Conservation (phyloP, 2,329 filamentous ascomycete species). For the Exophiala oligosperma region DNA sequence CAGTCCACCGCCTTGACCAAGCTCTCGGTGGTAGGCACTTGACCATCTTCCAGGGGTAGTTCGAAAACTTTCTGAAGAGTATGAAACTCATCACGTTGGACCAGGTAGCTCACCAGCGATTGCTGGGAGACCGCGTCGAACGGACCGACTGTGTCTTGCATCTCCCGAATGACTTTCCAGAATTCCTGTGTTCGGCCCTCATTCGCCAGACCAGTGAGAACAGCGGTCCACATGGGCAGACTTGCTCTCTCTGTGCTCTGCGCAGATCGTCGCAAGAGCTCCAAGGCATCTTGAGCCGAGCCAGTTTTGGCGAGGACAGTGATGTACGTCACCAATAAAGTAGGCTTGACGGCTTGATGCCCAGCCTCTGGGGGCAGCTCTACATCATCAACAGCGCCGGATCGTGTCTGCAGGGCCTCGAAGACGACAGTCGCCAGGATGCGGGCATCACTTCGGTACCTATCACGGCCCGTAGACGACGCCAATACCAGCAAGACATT, state of each 20-base stretch:
- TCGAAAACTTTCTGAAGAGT: slow-evolving; percentile 69
- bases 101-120: slow-evolving; percentile 63
- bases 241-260: slow-evolving; percentile 32
- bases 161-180: slow-evolving; percentile 25
- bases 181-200: slow-evolving; percentile 47
- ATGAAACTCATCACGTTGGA: slow-evolving; percentile 56
- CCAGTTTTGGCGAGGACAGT: slow-evolving; percentile 56
- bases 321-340: slow-evolving; percentile 43
- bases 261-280: slow-evolving; percentile 46
- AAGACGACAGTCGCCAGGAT: slow-evolving; percentile 24
- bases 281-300: slow-evolving; percentile 54
- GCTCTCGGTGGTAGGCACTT: slow-evolving; percentile 46
- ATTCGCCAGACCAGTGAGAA: slow-evolving; percentile 54
- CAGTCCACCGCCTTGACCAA: slow-evolving; percentile 61
- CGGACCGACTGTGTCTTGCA: slow-evolving; percentile 29
- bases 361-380: slow-evolving; percentile 1
- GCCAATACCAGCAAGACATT: slow-evolving; percentile 42
- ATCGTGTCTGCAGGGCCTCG: slow-evolving; percentile 18
- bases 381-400: slow-evolving; percentile 2
- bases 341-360: slow-evolving; percentile 7
- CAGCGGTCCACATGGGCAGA: slow-evolving; percentile 54
- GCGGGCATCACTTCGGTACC: slow-evolving; percentile 24
- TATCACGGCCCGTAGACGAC: slow-evolving; percentile 22
- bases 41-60: slow-evolving; percentile 48
- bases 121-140: slow-evolving; percentile 44